Evolutionary conservation across 202 grass and related monocot genomes (phyloP).

Genomic region (Tripidium arundinaceum): DNA sequence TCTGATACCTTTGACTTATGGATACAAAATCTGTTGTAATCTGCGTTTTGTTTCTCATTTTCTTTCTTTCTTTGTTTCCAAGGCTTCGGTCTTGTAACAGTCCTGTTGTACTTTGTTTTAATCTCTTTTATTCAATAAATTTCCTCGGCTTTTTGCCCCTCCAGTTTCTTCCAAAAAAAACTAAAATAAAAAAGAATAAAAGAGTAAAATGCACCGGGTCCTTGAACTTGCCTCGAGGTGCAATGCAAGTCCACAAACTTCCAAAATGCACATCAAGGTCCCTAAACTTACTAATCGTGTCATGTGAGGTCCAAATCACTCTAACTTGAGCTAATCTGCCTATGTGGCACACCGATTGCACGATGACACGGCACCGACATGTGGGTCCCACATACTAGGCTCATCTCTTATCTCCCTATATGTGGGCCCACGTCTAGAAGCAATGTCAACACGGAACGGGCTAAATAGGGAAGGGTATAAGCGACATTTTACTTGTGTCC

Average conservation of each 20-base stretch:
- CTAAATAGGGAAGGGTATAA: neutral
- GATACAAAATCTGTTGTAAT: too few species aligned
- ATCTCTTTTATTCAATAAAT: too few species aligned
- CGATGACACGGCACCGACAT: neutral
- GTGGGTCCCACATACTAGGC: neutral
- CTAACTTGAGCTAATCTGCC: neutral
- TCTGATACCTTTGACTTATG: too few species aligned
- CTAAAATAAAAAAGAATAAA: too few species aligned
- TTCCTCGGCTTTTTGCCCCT: too few species aligned
- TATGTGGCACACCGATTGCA: neutral
- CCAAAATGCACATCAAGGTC: neutral
- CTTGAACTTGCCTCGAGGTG: neutral
- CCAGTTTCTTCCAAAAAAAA: too few species aligned
- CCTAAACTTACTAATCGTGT: neutral
- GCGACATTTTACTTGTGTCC: neutral
- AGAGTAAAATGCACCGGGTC: neutral
- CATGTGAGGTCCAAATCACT: neutral
- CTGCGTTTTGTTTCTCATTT: too few species aligned
- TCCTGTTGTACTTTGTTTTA: too few species aligned
- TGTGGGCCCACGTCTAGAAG: neutral
- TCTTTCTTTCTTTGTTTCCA: too few species aligned
- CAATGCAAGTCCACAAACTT: neutral
- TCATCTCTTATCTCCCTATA: neutral
- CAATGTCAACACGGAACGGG: neutral
- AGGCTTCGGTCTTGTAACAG: too few species aligned